A percentile compares a stretch with the other conserved stretches of the same genome.
Conservation (phyloP, 2,329 filamentous ascomycete species). For the Colletotrichum simmondsii region DNA sequence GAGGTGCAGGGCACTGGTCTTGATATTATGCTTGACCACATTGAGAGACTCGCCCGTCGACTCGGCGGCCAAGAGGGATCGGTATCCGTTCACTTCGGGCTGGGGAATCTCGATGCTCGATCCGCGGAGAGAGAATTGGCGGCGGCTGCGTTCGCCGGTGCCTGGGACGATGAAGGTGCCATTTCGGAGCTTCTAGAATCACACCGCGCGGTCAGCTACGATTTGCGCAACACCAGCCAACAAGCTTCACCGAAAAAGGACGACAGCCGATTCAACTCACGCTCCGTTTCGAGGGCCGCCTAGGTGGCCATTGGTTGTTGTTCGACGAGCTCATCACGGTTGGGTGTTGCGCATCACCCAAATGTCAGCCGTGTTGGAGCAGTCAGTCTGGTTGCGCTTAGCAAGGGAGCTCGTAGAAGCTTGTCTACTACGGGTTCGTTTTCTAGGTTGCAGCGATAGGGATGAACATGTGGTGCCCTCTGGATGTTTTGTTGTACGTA, state of each 20-base stretch:
- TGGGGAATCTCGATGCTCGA: conserved; percentile 47
- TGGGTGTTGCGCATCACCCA: conserved; percentile 33
- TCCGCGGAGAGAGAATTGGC: conserved; percentile 80
- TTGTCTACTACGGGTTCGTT: background rate
- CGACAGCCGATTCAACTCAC: conserved; percentile 46
- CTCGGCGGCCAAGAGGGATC: conserved; percentile 48
- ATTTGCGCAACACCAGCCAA: background rate
- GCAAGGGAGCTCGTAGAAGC: conserved; percentile 13
- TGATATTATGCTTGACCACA: conserved; percentile 49
- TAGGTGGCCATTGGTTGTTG: conserved; percentile 50
- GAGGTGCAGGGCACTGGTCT: conserved; percentile 49
- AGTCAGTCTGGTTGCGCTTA: conserved; percentile 40
- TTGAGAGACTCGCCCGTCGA: conserved; percentile 48
- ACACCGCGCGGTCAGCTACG: conserved; percentile 12
- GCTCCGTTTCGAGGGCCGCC: conserved; percentile 57
- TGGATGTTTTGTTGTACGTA: background rate
- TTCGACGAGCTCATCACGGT: conserved; percentile 36
- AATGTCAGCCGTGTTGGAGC: conserved; percentile 32
- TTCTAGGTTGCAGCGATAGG: conserved; percentile 2
- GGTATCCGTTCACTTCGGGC: conserved; percentile 44
- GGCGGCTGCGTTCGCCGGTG: conserved; percentile 86
- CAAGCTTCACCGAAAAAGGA: background rate
- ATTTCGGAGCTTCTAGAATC: conserved; percentile 76
- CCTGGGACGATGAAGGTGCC: conserved; percentile 88
- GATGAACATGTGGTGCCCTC: conserved; percentile 7